Evolutionary conservation across 805 yeast genomes (phyloP), one percentile per base, ranked within the genome.

Genomic region (Saccharomycopsis sp.): DNA sequence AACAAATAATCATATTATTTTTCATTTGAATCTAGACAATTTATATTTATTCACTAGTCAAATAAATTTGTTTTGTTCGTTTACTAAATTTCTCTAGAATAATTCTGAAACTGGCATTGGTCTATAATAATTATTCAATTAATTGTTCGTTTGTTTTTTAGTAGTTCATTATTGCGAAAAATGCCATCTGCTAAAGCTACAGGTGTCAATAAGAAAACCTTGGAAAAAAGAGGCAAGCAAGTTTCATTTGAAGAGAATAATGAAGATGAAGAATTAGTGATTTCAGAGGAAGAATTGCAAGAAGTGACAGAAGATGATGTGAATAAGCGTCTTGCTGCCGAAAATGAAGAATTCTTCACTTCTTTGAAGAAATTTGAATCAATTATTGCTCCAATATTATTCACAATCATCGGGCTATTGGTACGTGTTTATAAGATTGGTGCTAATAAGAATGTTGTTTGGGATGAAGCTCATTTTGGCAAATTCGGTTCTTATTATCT

Each of bases 401-500:
- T 89, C 57, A 88, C 96, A 1, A 47, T 72, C 1, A 52, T 81
- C 16, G 79, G 93, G 7, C 83, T 89, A 55, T 73, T 72, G 51
- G 72, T 86, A 34, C 76, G 97, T 55, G 76, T 88, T 62, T 80
- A 85, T 66, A 69, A 73, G 51, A 82, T 90, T 54, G 83, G 85
- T 44, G 68, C 73, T 45, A 84, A 86, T 50, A 70, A 74, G 45
- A 70, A 74, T 45, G 97, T 93, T 24, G 93, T 93, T 38, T 89
- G 97, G 97, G 97, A 88, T 65, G 97, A 88, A 61, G 97, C 96
- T 33, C 96, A 89, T 67, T 90, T 90, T 63, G 98, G 97, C 41
- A 93, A 90, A 62, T 90, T 90, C 61, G 97, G 97, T 26, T 81
- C 96, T 9, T 82, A 86, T 61, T 90, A 90, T 63, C 69, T 90